These are phyloP conservation scores for Trichophyton benhamiae DNA, from an alignment of 2,329 filamentous ascomycete species.

Conservation along the genomic window DNA sequence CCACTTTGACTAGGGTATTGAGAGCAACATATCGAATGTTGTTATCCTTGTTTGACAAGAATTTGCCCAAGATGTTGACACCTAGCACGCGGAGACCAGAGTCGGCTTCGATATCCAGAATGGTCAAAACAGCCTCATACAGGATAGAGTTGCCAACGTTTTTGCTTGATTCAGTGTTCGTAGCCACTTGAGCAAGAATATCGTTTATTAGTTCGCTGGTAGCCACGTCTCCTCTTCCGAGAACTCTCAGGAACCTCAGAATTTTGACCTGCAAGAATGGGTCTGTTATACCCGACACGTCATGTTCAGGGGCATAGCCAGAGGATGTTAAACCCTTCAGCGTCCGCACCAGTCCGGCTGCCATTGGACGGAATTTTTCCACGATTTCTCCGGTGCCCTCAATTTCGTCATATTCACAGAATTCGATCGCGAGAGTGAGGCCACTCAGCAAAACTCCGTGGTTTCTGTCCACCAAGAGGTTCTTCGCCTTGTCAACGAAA, in stretches of 20 bases:
- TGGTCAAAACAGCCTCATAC: constrained; percentile 93
- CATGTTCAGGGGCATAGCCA: constrained; percentile 93
- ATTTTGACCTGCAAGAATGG: constrained; percentile 98
- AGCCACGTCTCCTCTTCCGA: constrained; percentile 72
- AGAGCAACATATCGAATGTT: constrained; percentile 97
- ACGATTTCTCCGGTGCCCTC: constrained; percentile 84
- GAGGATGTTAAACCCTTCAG: constrained; percentile 87
- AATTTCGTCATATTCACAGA: constrained; percentile 89
- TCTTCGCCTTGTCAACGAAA: constrained; percentile 85
- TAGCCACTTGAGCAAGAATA: constrained; percentile 91
- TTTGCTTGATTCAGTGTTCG: constrained; percentile 95
- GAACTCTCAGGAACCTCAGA: constrained; percentile 67
- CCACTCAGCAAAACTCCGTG: constrained; percentile 91
- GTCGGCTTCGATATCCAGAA: constrained; percentile 95
- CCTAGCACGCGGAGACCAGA: constrained; percentile 86
- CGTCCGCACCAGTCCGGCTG: constrained; percentile 75
- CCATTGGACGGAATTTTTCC: constrained; percentile 78
- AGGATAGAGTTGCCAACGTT: constrained; percentile 97
- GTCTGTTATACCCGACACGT: constrained; percentile 95
- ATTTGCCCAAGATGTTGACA: constrained; percentile 97
- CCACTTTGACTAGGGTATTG: constrained; percentile 95
- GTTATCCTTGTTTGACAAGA: constrained; percentile 96
- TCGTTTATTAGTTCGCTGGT: constrained; percentile 98
- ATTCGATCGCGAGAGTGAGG: constrained; percentile 74
- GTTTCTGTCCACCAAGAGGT: constrained; percentile 81